Base-by-base conservation (phyloP, 345 rosid genomes). In the Firmiana major region DNA sequence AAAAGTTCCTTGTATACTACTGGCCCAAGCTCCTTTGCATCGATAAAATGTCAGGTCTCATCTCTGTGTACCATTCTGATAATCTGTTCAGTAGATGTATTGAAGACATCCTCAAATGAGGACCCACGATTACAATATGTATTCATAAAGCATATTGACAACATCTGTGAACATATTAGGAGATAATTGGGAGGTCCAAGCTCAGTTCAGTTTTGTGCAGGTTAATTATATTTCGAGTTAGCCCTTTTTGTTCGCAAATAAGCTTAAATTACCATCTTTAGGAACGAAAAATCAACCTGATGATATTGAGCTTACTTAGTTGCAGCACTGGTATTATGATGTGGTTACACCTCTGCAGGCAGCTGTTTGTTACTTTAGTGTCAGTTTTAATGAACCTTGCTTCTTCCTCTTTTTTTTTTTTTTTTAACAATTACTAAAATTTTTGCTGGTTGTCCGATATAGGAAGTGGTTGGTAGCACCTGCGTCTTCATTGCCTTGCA, bases 401-500 rank as follows among this genome's bases (percentile, higher is more conserved):
- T 31, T 1, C 3, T 31, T 31, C 0, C 21, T 28, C 13, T 31
- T 36, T 17, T 16, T 49, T 1, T 3, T 12, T 28, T 24, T 31
- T 36, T 17, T 16, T 49, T 1, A 3, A 53, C 5, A 43, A 26
- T 26, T 3, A 62, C 69, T 81, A 59, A 48, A 24, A 79, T 15
- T 59, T 69, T 74, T 53, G 40, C 63, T 70, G 51, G 60, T 81
- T 62, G 63, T 81, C 58, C 76, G 43, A 34, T 78, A 80, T 89
- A 96, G 99, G 99, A 93, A 90, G 91, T 93, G 78, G 75, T 89
- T 80, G 99, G 99, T 68, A 96, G 98, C 88, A 90, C 93, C 63
- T 75, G 87, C 78, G 81, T 88, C 78, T 96, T 96, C 82, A 76
- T 93, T 86, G 93, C 95, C 65, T 75, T 96, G 85, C 93, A 88